Conservation (phyloP, 345 rosid genomes). For the Laguncularia racemosa region DNA sequence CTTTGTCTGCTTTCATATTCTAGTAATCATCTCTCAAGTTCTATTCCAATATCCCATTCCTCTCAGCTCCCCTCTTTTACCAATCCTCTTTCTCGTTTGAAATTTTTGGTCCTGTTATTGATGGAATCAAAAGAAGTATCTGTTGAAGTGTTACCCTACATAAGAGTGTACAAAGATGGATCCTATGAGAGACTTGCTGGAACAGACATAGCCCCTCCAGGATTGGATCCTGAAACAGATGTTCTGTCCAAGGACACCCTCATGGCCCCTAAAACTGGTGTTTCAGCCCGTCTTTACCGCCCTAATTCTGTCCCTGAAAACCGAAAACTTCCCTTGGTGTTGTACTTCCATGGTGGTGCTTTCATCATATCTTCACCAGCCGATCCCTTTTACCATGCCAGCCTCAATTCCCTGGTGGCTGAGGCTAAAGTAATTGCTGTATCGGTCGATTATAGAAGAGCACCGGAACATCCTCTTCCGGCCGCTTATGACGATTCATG, state of each 20-base stretch:
- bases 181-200: constrained; percentile 49
- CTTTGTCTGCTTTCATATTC: too few species aligned
- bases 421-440: constrained; percentile 48
- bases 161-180: constrained; percentile 52
- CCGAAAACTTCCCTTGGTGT: constrained; percentile 50
- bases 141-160: constrained; percentile 46
- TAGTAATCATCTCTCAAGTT: too few species aligned
- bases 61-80: neutral
- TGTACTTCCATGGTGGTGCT: constrained; percentile 88
- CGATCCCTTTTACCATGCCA: constrained; percentile 52
- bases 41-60: too few species aligned
- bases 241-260: constrained; percentile 60
- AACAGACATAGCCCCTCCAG: constrained; percentile 39
- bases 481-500: constrained; percentile 65
- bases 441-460: constrained; percentile 61
- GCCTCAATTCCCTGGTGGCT: constrained; percentile 49
- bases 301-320: constrained; percentile 19
- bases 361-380: constrained; percentile 50
- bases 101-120: too few species aligned
- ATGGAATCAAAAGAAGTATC: constrained; percentile 44
- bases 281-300: constrained; percentile 59
- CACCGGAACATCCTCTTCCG: constrained; percentile 72
- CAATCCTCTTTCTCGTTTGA: neutral
- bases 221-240: constrained; percentile 43
- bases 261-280: constrained; percentile 34